Evolutionary conservation across 345 rosid species (phyloP), one percentile per base, ranked within the genome.

Genomic region (Mangifera indica): DNA sequence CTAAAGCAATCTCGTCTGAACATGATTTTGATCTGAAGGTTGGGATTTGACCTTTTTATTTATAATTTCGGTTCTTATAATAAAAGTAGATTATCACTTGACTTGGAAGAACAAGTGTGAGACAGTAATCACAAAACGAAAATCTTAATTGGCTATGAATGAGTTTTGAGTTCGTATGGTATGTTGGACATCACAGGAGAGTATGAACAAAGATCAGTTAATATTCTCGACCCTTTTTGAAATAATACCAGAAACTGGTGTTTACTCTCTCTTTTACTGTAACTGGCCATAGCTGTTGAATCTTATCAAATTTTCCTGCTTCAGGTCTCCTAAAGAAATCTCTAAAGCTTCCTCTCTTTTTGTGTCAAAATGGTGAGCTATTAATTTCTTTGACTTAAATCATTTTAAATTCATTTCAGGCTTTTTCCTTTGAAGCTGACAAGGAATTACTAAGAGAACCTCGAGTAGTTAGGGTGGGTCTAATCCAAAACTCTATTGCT

Each of bases 21-120:
- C 86, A 88, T 80, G 83, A 82, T 74, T 95, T 95, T 66, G 99
- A 92, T 72, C 86, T 95, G 60, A 98, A 92, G 92, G 98, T 91
- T 62, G 22, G 42, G 53, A 49, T 13, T 11, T 49, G 15, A 15
- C 4, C 53, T 49, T 49, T 11, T 17, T 49, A 13, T 49, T 48
- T n/a, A n/a, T 13, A 49, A 49, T 13, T 13, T 13, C 2, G 9
- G 42, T 49, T 49, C 15, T 49, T 49, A 17, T 49, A 17, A 15
- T 49, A 13, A 49, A 14, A 10, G 3, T 4, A 49, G 53, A 13
- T 13, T 49, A 15, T 13, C 6, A 0, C 1, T 49, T 49, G 17
- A 13, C 18, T 49, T 49, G 53, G n/a, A 17, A 15, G 18, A 49
- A 15, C 17, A 46, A 46, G 51, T 12, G 0, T 45, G 49, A 45